These are phyloP conservation scores for Huntiella savannae DNA, from an alignment of 2,329 filamentous ascomycete species.

Conservation along the genomic window DNA sequence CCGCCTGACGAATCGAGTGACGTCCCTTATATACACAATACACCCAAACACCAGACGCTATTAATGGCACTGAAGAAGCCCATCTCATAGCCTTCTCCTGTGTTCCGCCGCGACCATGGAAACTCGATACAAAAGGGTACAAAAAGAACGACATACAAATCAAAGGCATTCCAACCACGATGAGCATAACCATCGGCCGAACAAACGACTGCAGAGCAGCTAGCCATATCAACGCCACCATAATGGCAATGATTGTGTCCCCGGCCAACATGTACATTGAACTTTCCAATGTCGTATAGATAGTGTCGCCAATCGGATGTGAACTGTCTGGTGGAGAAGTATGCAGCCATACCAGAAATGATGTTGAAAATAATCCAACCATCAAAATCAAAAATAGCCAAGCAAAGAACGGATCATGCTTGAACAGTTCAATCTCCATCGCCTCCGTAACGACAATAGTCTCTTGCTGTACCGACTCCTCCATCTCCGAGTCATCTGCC, in stretches of 20 bases:
- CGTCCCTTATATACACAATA: conserved; percentile 69
- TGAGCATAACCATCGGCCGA: conserved; percentile 58
- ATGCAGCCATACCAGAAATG: conserved; percentile 76
- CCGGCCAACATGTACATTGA: conserved; percentile 80
- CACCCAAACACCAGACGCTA: conserved; percentile 59
- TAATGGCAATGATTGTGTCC: conserved; percentile 75
- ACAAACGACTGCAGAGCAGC: conserved; percentile 76
- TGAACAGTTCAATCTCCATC: conserved; percentile 45
- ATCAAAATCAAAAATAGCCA: conserved; percentile 74
- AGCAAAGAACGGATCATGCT: conserved; percentile 80
- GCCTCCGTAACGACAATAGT: conserved; percentile 7
- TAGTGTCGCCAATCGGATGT: conserved; percentile 69
- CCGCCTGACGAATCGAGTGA: conserved; percentile 60
- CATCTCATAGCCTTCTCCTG: conserved; percentile 85
- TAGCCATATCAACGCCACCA: conserved; percentile 81
- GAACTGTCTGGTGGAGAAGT: conserved; percentile 51
- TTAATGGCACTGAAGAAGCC: conserved; percentile 57
- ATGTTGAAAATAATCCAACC: conserved; percentile 70
- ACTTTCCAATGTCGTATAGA: conserved; percentile 72
- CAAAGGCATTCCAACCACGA: conserved; percentile 67
- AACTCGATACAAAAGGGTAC: conserved; percentile 81
- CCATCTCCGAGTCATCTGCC: conserved; percentile 29
- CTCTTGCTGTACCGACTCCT: conserved; percentile 18
- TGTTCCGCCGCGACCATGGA: conserved; percentile 64
- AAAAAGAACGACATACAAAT: conserved; percentile 78